Evolutionary conservation across 768 basidiomycete species (phyloP).

Genomic region (Lactarius tabidus): DNA sequence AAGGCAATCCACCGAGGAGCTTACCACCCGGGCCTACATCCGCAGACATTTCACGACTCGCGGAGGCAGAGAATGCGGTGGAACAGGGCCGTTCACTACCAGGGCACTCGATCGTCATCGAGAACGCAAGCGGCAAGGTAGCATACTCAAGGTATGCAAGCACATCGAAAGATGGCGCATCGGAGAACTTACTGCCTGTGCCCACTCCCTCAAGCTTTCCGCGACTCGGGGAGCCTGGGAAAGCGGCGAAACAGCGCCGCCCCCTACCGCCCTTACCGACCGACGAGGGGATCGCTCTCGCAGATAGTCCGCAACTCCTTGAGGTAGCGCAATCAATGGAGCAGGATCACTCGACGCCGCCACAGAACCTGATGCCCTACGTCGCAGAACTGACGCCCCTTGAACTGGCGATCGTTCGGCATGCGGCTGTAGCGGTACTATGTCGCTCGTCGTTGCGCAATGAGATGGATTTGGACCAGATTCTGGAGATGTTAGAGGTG

Average conservation of each 20-base stretch:
- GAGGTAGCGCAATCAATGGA: slow-evolving; percentile 90
- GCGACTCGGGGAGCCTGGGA: not conserved
- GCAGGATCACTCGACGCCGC: slow-evolving; percentile 76
- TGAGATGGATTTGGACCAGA: slow-evolving; percentile 85
- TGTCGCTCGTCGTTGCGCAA: slow-evolving; percentile 74
- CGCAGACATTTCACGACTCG: not conserved
- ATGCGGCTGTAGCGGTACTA: slow-evolving; percentile 79
- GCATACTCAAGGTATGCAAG: slow-evolving; percentile 67
- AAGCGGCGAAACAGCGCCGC: not conserved
- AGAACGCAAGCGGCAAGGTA: slow-evolving; percentile 85
- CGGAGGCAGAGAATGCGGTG: not conserved
- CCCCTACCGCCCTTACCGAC: slow-evolving; percentile 23
- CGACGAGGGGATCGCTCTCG: slow-evolving; percentile 79
- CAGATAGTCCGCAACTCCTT: slow-evolving; percentile 90
- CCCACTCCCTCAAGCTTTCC: not conserved
- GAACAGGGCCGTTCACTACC: not conserved
- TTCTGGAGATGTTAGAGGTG: slow-evolving; percentile 85
- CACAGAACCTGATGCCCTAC: slow-evolving; percentile 70
- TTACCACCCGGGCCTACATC: not conserved
- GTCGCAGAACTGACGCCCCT: slow-evolving; percentile 80
- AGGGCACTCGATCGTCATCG: slow-evolving; percentile 87
- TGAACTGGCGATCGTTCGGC: slow-evolving; percentile 88
- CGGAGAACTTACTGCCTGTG: slow-evolving; percentile 7
- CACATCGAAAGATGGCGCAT: slow-evolving; percentile 34
- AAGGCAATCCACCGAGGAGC: slow-evolving; percentile 22